Conservation (phyloP, 2,329 filamentous ascomycete species). For the Juglanconis sp. region DNA sequence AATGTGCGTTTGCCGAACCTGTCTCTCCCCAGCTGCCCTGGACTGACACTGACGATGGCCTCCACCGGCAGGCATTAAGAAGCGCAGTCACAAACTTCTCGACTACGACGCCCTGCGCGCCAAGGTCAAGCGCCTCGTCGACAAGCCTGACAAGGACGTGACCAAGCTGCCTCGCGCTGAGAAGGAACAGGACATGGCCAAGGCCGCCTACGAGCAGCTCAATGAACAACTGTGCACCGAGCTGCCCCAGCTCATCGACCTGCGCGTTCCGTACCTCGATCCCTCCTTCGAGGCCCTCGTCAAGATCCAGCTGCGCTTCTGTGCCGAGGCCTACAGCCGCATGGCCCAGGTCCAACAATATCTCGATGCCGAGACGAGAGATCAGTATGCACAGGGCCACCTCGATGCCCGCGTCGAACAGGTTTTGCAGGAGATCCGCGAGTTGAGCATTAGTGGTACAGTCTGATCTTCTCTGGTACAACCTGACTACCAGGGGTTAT, state of each 20-base stretch:
- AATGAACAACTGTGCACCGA: constrained; percentile 95
- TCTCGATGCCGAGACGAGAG: constrained; percentile 88
- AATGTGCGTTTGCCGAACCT: constrained; percentile 58
- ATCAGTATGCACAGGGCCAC: constrained; percentile 92
- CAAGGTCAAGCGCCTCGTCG: constrained; percentile 93
- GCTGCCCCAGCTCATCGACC: constrained; percentile 90
- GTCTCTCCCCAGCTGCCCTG: constrained; percentile 26
- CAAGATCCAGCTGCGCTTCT: constrained; percentile 97
- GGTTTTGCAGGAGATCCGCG: constrained; percentile 92
- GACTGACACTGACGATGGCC: constrained; percentile 18
- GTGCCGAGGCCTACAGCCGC: constrained; percentile 91
- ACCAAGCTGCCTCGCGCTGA: constrained; percentile 94
- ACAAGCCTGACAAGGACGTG: constrained; percentile 98
- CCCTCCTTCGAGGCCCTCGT: constrained; percentile 96
- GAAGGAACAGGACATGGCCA: constrained; percentile 94
- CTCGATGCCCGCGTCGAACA: constrained; percentile 90
- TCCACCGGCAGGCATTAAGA: constrained; percentile 74
- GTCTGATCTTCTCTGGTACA: constrained; percentile 37
- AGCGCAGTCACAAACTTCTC: constrained; percentile 95
- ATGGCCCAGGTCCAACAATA: constrained; percentile 99
- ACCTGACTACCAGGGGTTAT: not conserved
- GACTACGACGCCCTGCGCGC: constrained; percentile 96
- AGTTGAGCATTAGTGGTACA: constrained; percentile 83
- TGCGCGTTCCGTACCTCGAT: constrained; percentile 94
- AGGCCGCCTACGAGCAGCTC: constrained; percentile 88